Evolutionary conservation across 2,329 filamentous ascomycete genomes (phyloP), one percentile per base, ranked within the genome.

Genomic region (Blastomyces silverae): DNA sequence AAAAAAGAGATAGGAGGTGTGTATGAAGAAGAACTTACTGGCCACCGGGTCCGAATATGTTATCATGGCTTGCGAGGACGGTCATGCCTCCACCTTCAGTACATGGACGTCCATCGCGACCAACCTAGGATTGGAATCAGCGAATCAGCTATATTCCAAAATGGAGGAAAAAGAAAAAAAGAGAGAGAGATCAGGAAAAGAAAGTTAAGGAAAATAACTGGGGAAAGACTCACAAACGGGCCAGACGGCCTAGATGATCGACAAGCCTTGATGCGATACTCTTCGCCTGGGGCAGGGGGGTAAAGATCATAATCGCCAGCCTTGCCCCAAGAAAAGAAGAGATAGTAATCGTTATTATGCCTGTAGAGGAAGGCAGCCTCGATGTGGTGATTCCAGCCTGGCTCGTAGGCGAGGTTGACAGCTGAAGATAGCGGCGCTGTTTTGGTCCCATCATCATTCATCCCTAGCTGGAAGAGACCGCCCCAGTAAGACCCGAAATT

Each of bases 401-500:
- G 60, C 46, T 62, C 60, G 34, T 52, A 52, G 8, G 60, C 60
- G 31, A 62, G n/a, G 17, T 62, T 62, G 28, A 28, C 15, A 39
- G 60, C 60, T 11, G 60, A 50, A 46, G 60, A 62, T 20, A 52
- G 20, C 48, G 60, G 28, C 17, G 60, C 15, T 37, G 60, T 22
- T 52, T n/a, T 31, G 22, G 60, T 50, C 31, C 44, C 60, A 62
- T 62, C 60, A n/a, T 28, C 46, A 50, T 62, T 62, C 60, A 62
- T 62, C 46, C 78, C 74, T 0, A 86, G 82, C 71, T 86, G 83
- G 79, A 85, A 88, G 67, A 90, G 81, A 68, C 86, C 83, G 6
- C 77, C 76, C 87, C 87, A 91, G 79, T 89, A 90, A 55, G 84
- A 87, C 55, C 88, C 88, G 66, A 88, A 90, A 62, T 79, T 84